These are phyloP conservation scores for Cutaneotrichosporon mucoides DNA, from an alignment of 1,284 basidiomycete species.

Conservation along the genomic window DNA sequence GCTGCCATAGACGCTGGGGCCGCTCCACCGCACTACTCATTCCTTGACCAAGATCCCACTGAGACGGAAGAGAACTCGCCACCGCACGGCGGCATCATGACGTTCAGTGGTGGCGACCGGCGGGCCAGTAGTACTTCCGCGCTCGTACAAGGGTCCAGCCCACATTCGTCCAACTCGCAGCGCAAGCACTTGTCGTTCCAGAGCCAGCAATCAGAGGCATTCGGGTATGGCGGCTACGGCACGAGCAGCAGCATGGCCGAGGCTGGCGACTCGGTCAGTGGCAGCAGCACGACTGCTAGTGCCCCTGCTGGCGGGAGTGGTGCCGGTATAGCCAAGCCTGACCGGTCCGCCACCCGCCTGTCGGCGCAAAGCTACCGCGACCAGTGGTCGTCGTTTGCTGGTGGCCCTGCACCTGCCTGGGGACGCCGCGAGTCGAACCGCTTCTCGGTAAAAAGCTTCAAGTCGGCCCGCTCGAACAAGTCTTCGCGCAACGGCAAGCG, in stretches of 20 bases:
- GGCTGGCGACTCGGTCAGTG: background rate
- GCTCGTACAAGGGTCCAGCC: background rate
- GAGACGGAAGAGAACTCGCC: background rate
- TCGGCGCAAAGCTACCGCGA: background rate
- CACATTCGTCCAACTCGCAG: background rate
- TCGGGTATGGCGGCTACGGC: background rate
- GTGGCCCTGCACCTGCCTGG: constrained; percentile 18
- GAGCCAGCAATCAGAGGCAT: background rate
- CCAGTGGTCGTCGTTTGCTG: constrained; percentile 10
- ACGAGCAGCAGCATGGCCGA: constrained; percentile 4
- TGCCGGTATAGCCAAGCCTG: background rate
- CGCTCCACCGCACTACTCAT: constrained; percentile 10
- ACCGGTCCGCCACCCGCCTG: background rate
- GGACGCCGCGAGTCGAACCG: constrained; percentile 13
- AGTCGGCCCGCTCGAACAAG: constrained; percentile 3
- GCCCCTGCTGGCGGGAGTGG: no score
- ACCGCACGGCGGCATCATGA: constrained; percentile 1
- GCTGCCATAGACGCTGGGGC: constrained; percentile 5
- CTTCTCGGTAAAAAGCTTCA: constrained; percentile 4
- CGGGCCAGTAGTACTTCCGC: background rate
- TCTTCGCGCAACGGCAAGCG: background rate
- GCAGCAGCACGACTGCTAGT: background rate
- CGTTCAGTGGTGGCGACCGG: background rate
- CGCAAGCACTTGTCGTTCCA: constrained; percentile 4
- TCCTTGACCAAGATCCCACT: constrained; percentile 16